Evolutionary conservation across 257 asterid species (phyloP).

Genomic region (Solanum chmielewskii): DNA sequence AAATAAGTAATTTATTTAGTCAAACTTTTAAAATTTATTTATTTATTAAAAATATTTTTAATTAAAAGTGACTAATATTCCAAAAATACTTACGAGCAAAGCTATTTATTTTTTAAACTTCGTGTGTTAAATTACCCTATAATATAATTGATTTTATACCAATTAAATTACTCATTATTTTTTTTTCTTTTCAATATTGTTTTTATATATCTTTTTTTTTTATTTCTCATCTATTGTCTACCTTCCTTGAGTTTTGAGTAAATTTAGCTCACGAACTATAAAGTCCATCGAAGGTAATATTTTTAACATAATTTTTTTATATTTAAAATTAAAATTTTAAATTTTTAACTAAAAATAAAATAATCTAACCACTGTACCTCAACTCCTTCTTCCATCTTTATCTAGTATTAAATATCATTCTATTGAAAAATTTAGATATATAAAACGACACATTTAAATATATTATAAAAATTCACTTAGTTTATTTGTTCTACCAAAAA

Average conservation of each 20-base stretch:
- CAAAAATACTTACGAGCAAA: neutral
- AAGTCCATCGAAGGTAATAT: fast-evolving
- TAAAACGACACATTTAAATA: neutral
- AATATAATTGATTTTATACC: neutral
- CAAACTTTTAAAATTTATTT: neutral
- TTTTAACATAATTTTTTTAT: fast-evolving
- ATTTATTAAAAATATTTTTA: neutral
- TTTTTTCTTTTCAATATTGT: neutral
- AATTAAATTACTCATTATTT: neutral
- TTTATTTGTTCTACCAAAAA: too few relatives aligned
- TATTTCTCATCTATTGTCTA: too few relatives aligned
- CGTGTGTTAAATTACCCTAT: neutral
- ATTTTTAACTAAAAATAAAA: fast-evolving
- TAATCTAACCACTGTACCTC: fast-evolving
- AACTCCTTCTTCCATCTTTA: neutral
- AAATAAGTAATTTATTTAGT: neutral
- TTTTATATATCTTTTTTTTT: neutral
- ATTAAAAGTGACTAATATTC: neutral
- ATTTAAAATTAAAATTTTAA: fast-evolving
- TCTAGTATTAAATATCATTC: neutral
- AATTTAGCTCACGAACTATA: too few relatives aligned
- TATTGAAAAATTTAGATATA: neutral
- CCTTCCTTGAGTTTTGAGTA: too few relatives aligned
- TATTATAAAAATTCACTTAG: too few relatives aligned
- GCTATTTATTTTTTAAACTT: neutral